A percentile compares a stretch with the other conserved stretches of the same genome.
Conservation (phyloP, 2,329 filamentous ascomycete species). For the Botrytis hyacinthi region DNA sequence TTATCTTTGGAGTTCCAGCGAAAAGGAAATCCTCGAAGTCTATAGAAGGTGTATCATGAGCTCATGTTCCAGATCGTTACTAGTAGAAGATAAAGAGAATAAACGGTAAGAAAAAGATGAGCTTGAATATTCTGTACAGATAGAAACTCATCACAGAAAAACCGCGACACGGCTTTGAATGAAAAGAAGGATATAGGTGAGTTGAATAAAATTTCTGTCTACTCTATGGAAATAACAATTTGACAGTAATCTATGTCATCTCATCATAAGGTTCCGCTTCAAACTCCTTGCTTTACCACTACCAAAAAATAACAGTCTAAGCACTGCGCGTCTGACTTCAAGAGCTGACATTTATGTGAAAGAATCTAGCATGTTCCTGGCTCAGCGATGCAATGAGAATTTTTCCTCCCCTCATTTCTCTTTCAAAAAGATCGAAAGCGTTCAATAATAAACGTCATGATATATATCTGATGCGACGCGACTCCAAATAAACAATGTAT, state of each 20-base stretch:
- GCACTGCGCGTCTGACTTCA: background rate
- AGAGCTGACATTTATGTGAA: background rate
- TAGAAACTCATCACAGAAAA: background rate
- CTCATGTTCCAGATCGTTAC: background rate
- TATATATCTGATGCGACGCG: background rate
- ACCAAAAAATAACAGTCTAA: too few relatives aligned
- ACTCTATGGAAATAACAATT: background rate
- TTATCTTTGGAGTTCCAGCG: too few relatives aligned
- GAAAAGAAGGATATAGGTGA: background rate
- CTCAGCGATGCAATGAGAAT: background rate
- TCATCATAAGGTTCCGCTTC: background rate
- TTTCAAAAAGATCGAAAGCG: background rate
- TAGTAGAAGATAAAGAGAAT: background rate
- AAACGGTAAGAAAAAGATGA: too few relatives aligned
- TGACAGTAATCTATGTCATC: background rate
- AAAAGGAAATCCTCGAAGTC: too few relatives aligned
- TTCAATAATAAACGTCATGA: background rate
- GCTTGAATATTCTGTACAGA: background rate
- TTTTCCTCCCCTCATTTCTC: background rate
- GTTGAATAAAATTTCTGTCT: background rate
- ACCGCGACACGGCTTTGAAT: too few relatives aligned
- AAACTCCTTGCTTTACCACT: background rate
- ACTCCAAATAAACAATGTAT: background rate
- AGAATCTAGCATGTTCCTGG: accelerated
- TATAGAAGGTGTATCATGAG: too few relatives aligned